phyloP scores from a whole-genome alignment of 129 eudicot genomes.

The Escallonia herrerae region DNA sequence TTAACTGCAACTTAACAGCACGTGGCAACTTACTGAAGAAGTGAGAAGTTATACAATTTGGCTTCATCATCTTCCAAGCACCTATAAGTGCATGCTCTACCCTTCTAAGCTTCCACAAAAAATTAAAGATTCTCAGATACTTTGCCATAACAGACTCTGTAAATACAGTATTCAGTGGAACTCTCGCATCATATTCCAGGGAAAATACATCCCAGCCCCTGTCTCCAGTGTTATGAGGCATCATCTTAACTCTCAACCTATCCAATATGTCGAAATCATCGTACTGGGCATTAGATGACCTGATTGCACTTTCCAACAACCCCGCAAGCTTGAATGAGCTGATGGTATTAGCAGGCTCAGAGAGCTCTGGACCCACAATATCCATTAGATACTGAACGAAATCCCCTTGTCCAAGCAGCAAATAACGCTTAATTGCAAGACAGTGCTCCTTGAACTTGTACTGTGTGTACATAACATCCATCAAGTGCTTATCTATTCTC shows the following conservation, averaged over 20 bases:
- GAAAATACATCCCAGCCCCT: slow-evolving; percentile 99
- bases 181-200: slow-evolving; percentile 84
- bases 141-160: slow-evolving; percentile 85
- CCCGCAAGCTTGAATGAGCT: slow-evolving; percentile 94
- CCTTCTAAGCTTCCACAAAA: slow-evolving; percentile 98
- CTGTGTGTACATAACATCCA: slow-evolving; percentile 71
- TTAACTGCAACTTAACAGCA: slow-evolving; percentile 59
- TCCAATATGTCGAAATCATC: slow-evolving; percentile 86
- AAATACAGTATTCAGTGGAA: slow-evolving; percentile 77
- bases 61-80: slow-evolving; percentile 94
- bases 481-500: slow-evolving; percentile 80
- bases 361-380: slow-evolving; percentile 89
- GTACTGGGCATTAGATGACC: slow-evolving; percentile 92
- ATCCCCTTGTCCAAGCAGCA: slow-evolving; percentile 95
- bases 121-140: slow-evolving; percentile 76
- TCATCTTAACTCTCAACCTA: slow-evolving; percentile 90
- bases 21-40: slow-evolving; percentile 60
- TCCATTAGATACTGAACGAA: slow-evolving; percentile 98
- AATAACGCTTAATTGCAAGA: slow-evolving; percentile 86
- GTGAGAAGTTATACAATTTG: slow-evolving; percentile 76
- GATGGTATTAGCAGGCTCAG: slow-evolving; percentile 91
- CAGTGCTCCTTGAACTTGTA: slow-evolving; percentile 96
- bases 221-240: slow-evolving; percentile 92
- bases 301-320: slow-evolving; percentile 79
- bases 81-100: slow-evolving; percentile 91